Percentiles rank a stretch among this genome's conserved stretches.
Evolutionary conservation across 2,329 filamentous ascomycete species (phyloP).

Genomic region (Colletotrichum magnum): DNA sequence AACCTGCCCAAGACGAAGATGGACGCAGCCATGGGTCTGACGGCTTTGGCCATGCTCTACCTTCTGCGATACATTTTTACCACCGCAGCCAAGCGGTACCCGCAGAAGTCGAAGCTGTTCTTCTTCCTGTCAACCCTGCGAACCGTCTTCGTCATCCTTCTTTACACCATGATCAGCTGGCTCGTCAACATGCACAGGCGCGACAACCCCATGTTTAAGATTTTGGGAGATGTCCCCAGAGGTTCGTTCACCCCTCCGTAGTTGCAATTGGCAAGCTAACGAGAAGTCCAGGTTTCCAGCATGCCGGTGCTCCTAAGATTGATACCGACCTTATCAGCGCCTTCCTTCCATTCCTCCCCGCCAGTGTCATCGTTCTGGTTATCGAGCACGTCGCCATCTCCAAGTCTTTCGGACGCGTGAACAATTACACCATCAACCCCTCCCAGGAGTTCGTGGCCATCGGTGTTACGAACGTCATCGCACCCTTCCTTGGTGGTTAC

Average conservation of each 20-base stretch:
- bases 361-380: constrained; percentile 91
- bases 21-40: constrained; percentile 93
- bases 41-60: constrained; percentile 84
- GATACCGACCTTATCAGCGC: constrained; percentile 75
- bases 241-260: constrained; percentile 58
- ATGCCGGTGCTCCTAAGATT: constrained; percentile 81
- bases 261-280: background rate
- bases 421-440: constrained; percentile 96
- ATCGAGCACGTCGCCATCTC: constrained; percentile 98
- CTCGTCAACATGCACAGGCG: constrained; percentile 80
- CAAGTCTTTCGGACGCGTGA: constrained; percentile 95
- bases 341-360: constrained; percentile 82
- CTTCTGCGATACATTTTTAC: constrained; percentile 77
- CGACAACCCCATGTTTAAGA: constrained; percentile 76
- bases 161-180: constrained; percentile 94
- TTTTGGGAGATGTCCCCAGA: constrained; percentile 83
- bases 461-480: constrained; percentile 89
- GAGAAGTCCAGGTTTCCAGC: constrained; percentile 75
- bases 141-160: constrained; percentile 89
- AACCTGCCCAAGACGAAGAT: constrained; percentile 75
- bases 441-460: constrained; percentile 97
- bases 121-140: constrained; percentile 95
- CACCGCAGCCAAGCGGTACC: constrained; percentile 76
- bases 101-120: constrained; percentile 78
- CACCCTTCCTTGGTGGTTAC: constrained; percentile 92